A percentile compares a stretch with the other conserved stretches of the same genome.
phyloP scores from a whole-genome alignment of 2,329 filamentous ascomycete species.

The Scleromitrula shiraiana region DNA sequence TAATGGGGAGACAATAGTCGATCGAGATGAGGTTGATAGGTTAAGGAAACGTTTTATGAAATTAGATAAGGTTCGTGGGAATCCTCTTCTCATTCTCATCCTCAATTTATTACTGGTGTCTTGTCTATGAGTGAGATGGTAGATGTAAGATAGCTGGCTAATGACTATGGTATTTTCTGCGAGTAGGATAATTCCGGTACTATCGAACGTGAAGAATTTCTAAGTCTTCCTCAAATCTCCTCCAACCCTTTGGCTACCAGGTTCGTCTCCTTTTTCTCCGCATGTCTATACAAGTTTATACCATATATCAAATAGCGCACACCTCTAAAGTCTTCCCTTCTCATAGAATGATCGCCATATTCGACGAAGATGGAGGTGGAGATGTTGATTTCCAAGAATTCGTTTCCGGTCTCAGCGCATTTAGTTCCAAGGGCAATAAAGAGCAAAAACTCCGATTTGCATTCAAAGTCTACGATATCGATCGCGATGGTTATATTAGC shows the following conservation, averaged over 20 bases:
- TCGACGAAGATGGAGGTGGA: conserved; percentile 95
- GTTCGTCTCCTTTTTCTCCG: conserved; percentile 34
- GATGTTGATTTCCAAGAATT: conserved; percentile 99
- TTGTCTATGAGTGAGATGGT: no score
- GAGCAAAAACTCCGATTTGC: conserved; percentile 97
- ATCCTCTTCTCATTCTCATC: no score
- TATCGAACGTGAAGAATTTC: conserved; percentile 96
- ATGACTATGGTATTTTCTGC: conserved; percentile 2
- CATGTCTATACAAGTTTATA: neutral
- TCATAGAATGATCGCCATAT: conserved; percentile 91
- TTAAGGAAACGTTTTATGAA: conserved; percentile 98
- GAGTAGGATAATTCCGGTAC: conserved; percentile 93
- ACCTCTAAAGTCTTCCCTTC: neutral
- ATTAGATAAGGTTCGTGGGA: conserved; percentile 72
- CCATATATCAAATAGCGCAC: neutral
- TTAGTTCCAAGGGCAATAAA: conserved; percentile 97
- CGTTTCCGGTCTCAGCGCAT: conserved; percentile 87
- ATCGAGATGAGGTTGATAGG: conserved; percentile 93
- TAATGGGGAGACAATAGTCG: conserved; percentile 52
- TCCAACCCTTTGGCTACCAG: conserved; percentile 95
- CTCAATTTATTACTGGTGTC: no score
- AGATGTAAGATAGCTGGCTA: no score
- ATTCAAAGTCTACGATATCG: conserved; percentile 99
- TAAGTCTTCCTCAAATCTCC: conserved; percentile 92
- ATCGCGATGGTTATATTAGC: conserved; percentile 96